Conservation (phyloP, 75 land plant genomes). For the Cupressus sempervirens region DNA sequence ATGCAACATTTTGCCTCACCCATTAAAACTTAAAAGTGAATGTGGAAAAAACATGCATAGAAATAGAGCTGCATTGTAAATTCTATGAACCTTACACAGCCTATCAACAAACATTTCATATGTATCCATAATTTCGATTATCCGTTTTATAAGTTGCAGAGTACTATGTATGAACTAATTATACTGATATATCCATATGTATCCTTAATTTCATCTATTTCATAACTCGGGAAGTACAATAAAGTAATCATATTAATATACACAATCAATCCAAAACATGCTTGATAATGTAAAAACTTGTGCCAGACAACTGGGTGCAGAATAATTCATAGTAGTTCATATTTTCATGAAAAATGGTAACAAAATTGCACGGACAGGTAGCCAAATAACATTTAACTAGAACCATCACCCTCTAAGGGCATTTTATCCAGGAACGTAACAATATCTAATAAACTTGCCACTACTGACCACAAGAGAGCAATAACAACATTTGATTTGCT, state of each 20-base stretch:
- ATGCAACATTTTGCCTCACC: background rate
- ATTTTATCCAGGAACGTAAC: background rate
- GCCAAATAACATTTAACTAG: conserved; percentile 3
- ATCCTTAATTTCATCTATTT: background rate
- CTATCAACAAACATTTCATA: background rate
- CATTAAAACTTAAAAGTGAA: too few species aligned
- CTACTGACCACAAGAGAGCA: background rate
- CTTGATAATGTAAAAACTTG: background rate
- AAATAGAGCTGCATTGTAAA: background rate
- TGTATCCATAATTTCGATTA: background rate
- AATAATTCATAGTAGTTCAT: background rate
- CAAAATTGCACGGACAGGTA: background rate
- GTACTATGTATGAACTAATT: too few species aligned
- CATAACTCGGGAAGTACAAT: background rate
- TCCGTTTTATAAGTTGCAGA: too few species aligned
- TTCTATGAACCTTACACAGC: background rate
- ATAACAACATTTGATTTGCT: background rate
- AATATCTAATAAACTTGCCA: background rate
- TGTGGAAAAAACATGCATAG: too few species aligned
- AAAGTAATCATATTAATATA: background rate
- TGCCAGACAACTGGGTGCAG: background rate
- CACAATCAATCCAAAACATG: background rate
- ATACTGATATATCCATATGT: too few species aligned
- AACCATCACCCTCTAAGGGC: background rate
- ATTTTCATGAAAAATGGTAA: conserved; percentile 5